Conservation (phyloP, 2,329 filamentous ascomycete genomes). For the Cladosporium phlei region DNA sequence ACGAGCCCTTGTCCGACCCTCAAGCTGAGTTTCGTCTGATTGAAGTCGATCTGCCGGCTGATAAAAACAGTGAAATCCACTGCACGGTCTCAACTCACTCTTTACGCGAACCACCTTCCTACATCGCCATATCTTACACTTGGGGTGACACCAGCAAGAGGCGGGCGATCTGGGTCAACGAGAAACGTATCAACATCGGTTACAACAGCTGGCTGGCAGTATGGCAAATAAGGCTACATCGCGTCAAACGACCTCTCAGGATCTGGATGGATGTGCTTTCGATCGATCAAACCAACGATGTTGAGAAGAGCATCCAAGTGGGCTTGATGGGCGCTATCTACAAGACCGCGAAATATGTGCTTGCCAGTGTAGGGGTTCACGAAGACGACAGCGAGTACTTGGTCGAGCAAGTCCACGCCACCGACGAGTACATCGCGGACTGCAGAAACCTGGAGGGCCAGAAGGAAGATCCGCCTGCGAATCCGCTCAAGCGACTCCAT, state of each 20-base stretch:
- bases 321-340: constrained; percentile 18
- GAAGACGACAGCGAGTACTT: not conserved
- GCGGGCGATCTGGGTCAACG: not conserved
- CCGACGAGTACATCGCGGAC: not conserved
- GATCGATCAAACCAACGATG: constrained; percentile 16
- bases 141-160: not conserved
- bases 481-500: too few species aligned
- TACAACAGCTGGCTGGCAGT: not conserved
- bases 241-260: not conserved
- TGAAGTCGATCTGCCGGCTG: not conserved
- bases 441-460: too few species aligned
- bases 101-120: not conserved
- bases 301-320: constrained; percentile 18
- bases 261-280: constrained; percentile 21
- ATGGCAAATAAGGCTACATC: not conserved
- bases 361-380: constrained; percentile 11
- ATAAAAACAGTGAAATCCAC: not conserved
- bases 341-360: not conserved
- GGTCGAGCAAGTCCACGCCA: not conserved
- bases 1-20: not conserved
- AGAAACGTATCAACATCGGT: not conserved
- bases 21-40: not conserved
- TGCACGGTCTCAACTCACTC: not conserved
- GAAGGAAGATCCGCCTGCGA: too few species aligned
- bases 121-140: not conserved